Evolutionary conservation across 2,329 filamentous ascomycete species (phyloP).

Genomic region (Chaetomium sp.): DNA sequence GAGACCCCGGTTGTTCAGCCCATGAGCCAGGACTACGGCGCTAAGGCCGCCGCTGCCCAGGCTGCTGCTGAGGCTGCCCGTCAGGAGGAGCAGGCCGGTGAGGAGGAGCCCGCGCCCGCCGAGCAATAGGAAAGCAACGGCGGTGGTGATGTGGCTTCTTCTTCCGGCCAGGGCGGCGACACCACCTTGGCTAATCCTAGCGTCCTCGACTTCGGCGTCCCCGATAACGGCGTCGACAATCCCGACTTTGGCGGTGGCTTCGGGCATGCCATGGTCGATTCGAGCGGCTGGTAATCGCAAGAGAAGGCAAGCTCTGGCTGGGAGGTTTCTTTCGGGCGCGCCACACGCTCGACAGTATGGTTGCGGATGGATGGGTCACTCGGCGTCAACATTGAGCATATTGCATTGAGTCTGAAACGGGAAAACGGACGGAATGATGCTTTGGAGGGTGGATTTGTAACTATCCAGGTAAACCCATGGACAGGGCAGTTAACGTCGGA

Average conservation of each 20-base stretch:
- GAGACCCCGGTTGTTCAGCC: conserved; percentile 94
- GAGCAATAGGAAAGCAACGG: conserved; percentile 47
- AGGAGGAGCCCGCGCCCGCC: conserved; percentile 58
- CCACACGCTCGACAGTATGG: conserved; percentile 31
- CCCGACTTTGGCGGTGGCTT: neutral
- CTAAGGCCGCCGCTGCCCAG: conserved; percentile 73
- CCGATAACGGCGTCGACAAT: neutral
- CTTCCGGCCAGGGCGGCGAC: conserved; percentile 12
- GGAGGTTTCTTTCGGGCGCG: conserved; percentile 31
- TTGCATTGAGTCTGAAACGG: conserved; percentile 38
- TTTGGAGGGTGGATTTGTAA: conserved; percentile 33
- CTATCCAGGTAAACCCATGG: conserved; percentile 29
- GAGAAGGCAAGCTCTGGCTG: conserved; percentile 18
- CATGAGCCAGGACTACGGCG: conserved; percentile 97
- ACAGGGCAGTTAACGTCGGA: conserved; percentile 33
- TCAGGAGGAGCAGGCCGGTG: conserved; percentile 56
- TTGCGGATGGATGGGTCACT: conserved; percentile 37
- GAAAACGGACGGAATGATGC: conserved; percentile 35
- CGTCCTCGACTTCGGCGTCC: neutral
- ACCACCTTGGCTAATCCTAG: neutral
- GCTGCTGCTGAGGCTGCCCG: conserved; percentile 64
- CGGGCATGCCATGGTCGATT: neutral
- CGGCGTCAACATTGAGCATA: conserved; percentile 39
- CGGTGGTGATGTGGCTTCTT: conserved; percentile 25
- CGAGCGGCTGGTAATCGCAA: conserved; percentile 22